These are phyloP conservation scores for Pestalotiopsis sp. DNA, from an alignment of 2,329 filamentous ascomycete species.

Conservation along the genomic window DNA sequence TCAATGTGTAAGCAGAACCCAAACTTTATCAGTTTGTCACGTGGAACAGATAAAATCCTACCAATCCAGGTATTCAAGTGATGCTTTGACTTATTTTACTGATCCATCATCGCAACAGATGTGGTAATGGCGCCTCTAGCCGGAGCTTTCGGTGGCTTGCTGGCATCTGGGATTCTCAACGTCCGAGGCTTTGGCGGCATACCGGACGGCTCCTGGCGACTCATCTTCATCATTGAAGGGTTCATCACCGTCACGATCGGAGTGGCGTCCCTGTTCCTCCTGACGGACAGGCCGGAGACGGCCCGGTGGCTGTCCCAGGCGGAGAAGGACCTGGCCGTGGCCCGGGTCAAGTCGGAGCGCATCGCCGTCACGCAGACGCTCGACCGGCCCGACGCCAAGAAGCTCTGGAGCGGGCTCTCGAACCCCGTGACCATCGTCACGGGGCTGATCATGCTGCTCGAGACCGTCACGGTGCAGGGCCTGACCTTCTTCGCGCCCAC, in stretches of 20 bases:
- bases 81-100: neutral
- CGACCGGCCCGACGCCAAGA: conserved; percentile 63
- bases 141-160: conserved; percentile 71
- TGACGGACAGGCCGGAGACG: conserved; percentile 71
- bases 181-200: conserved; percentile 52
- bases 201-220: conserved; percentile 29
- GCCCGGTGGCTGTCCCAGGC: conserved; percentile 67
- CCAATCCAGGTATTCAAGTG: neutral
- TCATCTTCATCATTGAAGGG: conserved; percentile 42
- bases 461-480: conserved; percentile 67
- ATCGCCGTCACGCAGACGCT: conserved; percentile 64
- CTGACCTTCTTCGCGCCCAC: conserved; percentile 72
- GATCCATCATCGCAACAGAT: conserved; percentile 43
- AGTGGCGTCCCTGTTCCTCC: conserved; percentile 62
- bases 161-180: conserved; percentile 66
- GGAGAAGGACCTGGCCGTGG: conserved; percentile 68
- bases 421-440: conserved; percentile 53
- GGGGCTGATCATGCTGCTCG: conserved; percentile 29
- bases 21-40: neutral
- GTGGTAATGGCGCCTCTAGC: conserved; percentile 73
- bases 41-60: neutral
- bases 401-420: conserved; percentile 64
- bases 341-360: conserved; percentile 70
- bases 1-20: conserved; percentile 54
- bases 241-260: conserved; percentile 56